These are phyloP conservation scores for Cryptococcus sp. DNA, from an alignment of 1,284 basidiomycete species.

Conservation along the genomic window DNA sequence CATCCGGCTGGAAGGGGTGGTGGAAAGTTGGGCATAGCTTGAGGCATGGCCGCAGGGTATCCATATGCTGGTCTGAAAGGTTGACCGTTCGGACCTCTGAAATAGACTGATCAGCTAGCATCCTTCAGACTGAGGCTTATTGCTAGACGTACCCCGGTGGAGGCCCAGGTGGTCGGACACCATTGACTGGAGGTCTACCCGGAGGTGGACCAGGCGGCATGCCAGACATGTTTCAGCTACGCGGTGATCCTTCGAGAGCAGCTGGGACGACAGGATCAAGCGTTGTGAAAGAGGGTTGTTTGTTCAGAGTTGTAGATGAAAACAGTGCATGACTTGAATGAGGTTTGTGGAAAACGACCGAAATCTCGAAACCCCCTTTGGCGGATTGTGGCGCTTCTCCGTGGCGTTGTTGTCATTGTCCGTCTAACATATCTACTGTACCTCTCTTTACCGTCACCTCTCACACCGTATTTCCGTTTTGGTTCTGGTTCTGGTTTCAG, in stretches of 20 bases:
- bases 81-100: not conserved
- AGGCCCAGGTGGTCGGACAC: constrained; percentile 31
- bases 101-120: constrained; percentile 3
- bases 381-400: too few species aligned
- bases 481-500: too few species aligned
- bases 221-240: constrained; percentile 15
- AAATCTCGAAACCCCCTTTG: too few species aligned
- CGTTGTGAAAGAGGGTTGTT: too few species aligned
- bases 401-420: too few species aligned
- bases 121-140: not conserved
- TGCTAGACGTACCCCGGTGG: constrained; percentile 29
- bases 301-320: too few species aligned
- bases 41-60: constrained; percentile 21
- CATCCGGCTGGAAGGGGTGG: constrained; percentile 68
- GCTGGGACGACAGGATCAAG: too few species aligned
- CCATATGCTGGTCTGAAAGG: constrained; percentile 11
- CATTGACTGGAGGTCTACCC: constrained; percentile 27
- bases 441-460: too few species aligned
- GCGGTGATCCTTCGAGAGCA: not conserved
- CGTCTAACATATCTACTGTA: too few species aligned
- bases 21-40: constrained; percentile 42
- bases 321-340: too few species aligned
- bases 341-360: too few species aligned
- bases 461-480: too few species aligned
- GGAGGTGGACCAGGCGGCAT: constrained; percentile 41